phyloP scores from a whole-genome alignment of 306 rosid species.

The Casuarina equisetifolia region DNA sequence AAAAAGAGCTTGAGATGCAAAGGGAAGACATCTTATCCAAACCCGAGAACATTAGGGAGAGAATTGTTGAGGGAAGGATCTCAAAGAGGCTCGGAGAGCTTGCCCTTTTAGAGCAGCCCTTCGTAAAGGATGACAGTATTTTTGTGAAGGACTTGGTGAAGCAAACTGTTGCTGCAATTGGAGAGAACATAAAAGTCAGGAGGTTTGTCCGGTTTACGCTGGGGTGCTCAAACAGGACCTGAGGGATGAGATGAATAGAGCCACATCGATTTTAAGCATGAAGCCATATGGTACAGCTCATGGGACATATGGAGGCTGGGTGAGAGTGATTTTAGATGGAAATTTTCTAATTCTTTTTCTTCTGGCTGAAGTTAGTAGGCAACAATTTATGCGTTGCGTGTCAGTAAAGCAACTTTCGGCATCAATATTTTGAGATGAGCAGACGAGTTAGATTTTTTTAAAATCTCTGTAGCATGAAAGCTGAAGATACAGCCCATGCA shows the following conservation, averaged over 20 bases:
- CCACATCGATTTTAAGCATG: conserved; percentile 4
- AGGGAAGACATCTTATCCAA: conserved; percentile 83
- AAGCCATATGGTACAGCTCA: conserved; percentile 3
- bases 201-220: conserved; percentile 85
- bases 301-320: not conserved
- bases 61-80: conserved; percentile 89
- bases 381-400: conserved; percentile 13
- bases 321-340: conserved; percentile 34
- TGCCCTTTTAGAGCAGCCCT: conserved; percentile 89
- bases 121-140: conserved; percentile 76
- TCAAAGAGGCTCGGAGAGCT: conserved; percentile 97
- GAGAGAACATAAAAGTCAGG: conserved; percentile 91
- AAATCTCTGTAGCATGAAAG: conserved; percentile 34
- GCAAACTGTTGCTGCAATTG: conserved; percentile 97
- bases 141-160: conserved; percentile 89
- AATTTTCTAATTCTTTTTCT: conserved; percentile 34
- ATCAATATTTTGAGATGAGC: conserved; percentile 37
- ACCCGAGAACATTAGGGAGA: conserved; percentile 92
- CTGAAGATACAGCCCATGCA: conserved; percentile 30
- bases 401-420: conserved; percentile 32
- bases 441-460: conserved; percentile 34
- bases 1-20: conserved; percentile 87
- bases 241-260: conserved; percentile 38
- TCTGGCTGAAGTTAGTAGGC: conserved; percentile 29
- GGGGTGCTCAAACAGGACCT: conserved; percentile 41